These are phyloP conservation scores for Blumeriella jaapii DNA, from an alignment of 2,329 filamentous ascomycete genomes.

Conservation along the genomic window DNA sequence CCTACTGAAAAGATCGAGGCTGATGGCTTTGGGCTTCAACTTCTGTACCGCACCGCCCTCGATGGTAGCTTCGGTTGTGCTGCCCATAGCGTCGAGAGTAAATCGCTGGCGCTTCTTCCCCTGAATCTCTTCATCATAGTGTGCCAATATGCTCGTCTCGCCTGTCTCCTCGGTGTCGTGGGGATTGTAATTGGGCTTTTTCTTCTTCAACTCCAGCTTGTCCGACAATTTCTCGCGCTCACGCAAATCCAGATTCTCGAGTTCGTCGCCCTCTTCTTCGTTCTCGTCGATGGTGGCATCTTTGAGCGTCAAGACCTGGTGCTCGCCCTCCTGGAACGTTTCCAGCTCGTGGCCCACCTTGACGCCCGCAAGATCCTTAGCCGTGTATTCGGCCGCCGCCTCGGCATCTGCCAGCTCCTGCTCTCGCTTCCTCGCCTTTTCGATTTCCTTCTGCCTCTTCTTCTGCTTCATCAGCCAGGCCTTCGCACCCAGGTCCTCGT, in stretches of 20 bases:
- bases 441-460: constrained; percentile 88
- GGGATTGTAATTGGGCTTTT: constrained; percentile 79
- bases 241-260: constrained; percentile 64
- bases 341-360: constrained; percentile 82
- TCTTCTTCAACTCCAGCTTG: constrained; percentile 77
- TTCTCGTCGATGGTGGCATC: constrained; percentile 77
- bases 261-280: constrained; percentile 80
- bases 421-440: constrained; percentile 58
- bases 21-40: constrained; percentile 58
- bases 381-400: constrained; percentile 64
- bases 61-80: constrained; percentile 49
- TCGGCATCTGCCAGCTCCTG: constrained; percentile 72
- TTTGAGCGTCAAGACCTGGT: constrained; percentile 90
- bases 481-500: constrained; percentile 61
- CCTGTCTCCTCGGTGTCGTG: constrained; percentile 56
- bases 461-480: constrained; percentile 83
- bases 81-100: constrained; percentile 70
- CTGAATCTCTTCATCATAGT: constrained; percentile 92
- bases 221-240: constrained; percentile 65
- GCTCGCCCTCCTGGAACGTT: constrained; percentile 69
- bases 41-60: constrained; percentile 40
- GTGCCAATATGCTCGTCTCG: constrained; percentile 60
- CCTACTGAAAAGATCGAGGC: constrained; percentile 58
- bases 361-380: constrained; percentile 77
- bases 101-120: constrained; percentile 85